phyloP scores from a whole-genome alignment of 1,284 basidiomycete species.

The Apiotrichum montevideense region DNA sequence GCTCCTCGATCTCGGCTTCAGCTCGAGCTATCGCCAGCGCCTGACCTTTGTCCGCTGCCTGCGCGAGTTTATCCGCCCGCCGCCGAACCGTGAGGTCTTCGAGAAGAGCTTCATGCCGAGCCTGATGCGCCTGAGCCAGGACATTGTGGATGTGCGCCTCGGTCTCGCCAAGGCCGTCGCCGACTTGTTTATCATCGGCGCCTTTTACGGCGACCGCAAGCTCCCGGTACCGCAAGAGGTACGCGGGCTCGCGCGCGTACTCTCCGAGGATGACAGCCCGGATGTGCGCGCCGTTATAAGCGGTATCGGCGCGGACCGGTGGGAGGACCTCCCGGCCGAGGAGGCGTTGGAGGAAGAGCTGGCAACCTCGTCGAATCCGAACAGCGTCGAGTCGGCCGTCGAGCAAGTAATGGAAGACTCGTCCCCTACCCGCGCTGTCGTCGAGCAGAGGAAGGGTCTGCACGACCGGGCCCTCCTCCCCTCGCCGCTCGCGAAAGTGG shows the following conservation, averaged over 20 bases:
- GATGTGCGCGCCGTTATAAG: constrained; percentile 37
- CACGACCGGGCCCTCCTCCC: constrained; percentile 5
- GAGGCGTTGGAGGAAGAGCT: constrained; percentile 4
- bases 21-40: constrained; percentile 60
- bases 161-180: constrained; percentile 57
- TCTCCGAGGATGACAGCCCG: constrained; percentile 31
- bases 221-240: constrained; percentile 25
- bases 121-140: constrained; percentile 58
- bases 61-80: constrained; percentile 56
- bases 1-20: constrained; percentile 55
- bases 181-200: constrained; percentile 37
- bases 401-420: neutral
- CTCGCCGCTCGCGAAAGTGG: neutral
- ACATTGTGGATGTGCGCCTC: constrained; percentile 82
- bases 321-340: constrained; percentile 2
- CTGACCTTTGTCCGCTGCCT: constrained; percentile 75
- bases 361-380: constrained; percentile 72
- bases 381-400: constrained; percentile 65
- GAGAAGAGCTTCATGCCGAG: constrained; percentile 59
- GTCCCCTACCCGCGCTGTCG: neutral
- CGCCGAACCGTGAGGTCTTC: constrained; percentile 46
- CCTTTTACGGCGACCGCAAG: constrained; percentile 29
- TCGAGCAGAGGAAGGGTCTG: neutral
- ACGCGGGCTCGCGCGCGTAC: constrained; percentile 19
- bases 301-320: constrained; percentile 24